Evolutionary conservation across 495 filamentous ascomycete genomes (phyloP).

Genomic region (Niebla homalea): DNA sequence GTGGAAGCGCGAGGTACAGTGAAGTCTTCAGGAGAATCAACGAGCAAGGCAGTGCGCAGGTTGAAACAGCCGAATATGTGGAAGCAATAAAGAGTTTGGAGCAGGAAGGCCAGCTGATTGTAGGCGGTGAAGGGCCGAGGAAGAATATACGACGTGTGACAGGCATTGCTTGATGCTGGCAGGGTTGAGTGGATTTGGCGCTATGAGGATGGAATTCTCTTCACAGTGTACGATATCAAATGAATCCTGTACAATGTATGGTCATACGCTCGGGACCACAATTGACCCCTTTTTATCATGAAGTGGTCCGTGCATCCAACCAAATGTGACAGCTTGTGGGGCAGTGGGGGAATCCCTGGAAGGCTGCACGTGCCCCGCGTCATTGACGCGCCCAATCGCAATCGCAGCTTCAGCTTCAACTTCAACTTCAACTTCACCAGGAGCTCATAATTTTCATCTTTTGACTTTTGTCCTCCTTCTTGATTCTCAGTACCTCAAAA

Average conservation of each 20-base stretch:
- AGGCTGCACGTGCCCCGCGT: neutral
- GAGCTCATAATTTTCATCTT: neutral
- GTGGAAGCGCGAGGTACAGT: slow-evolving; percentile 57
- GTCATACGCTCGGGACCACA: too few species aligned
- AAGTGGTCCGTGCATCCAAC: too few species aligned
- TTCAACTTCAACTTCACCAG: neutral
- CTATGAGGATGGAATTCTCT: too few species aligned
- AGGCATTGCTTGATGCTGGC: slow-evolving; percentile 20
- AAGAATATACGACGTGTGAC: slow-evolving; percentile 70
- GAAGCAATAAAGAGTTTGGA: slow-evolving; percentile 70
- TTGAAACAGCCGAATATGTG: slow-evolving; percentile 67
- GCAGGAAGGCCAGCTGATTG: slow-evolving; percentile 68
- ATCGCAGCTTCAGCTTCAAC: neutral
- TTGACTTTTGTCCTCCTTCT: neutral
- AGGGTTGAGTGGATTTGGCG: neutral
- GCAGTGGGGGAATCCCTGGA: too few species aligned
- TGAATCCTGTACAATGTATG: too few species aligned
- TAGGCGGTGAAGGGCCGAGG: slow-evolving; percentile 73
- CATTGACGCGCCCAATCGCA: neutral
- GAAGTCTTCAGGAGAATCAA: slow-evolving; percentile 62
- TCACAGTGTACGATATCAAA: too few species aligned
- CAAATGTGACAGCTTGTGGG: too few species aligned
- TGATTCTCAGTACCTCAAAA: neutral
- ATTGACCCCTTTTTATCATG: too few species aligned
- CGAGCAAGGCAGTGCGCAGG: slow-evolving; percentile 57